phyloP scores from a whole-genome alignment of 73 alveolate species.

The Blepharisma stoltei region DNA sequence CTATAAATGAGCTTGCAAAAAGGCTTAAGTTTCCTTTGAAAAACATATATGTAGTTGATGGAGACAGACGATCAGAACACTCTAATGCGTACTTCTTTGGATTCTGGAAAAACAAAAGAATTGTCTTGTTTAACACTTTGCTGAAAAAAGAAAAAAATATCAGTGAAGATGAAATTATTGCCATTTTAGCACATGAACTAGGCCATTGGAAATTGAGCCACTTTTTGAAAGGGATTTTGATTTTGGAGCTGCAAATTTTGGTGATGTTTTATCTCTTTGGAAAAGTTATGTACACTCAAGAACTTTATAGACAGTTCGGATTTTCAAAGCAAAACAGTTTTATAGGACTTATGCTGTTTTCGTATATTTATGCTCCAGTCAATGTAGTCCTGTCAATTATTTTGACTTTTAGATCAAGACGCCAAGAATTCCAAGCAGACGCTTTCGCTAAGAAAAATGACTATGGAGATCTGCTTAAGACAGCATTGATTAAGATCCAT shows the following conservation, averaged over 20 bases:
- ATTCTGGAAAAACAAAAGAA: constrained; percentile 81
- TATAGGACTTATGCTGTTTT: no score
- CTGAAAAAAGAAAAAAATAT: constrained; percentile 46
- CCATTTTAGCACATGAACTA: constrained; percentile 91
- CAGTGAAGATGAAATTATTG: constrained; percentile 76
- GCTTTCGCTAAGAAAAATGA: no score
- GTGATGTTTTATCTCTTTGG: no score
- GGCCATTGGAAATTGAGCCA: constrained; percentile 96
- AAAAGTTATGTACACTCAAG: no score
- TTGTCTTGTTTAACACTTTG: constrained; percentile 88
- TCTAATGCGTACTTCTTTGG: constrained; percentile 95
- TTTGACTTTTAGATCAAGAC: no score
- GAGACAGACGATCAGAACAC: constrained; percentile 80
- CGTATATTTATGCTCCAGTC: no score
- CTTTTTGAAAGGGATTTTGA: not conserved
- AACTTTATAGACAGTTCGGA: no score
- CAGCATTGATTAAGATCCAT: constrained; percentile 42
- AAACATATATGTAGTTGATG: constrained; percentile 85
- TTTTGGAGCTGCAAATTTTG: no score
- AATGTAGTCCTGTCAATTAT: no score
- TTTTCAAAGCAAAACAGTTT: no score
- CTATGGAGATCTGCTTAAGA: no score
- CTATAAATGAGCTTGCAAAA: constrained; percentile 70
- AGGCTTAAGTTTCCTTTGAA: constrained; percentile 77
- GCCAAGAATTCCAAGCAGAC: no score